Evolutionary conservation across 2,329 filamentous ascomycete species (phyloP), one percentile per base, ranked within the genome.

Genomic region (Paraphoma sp.): DNA sequence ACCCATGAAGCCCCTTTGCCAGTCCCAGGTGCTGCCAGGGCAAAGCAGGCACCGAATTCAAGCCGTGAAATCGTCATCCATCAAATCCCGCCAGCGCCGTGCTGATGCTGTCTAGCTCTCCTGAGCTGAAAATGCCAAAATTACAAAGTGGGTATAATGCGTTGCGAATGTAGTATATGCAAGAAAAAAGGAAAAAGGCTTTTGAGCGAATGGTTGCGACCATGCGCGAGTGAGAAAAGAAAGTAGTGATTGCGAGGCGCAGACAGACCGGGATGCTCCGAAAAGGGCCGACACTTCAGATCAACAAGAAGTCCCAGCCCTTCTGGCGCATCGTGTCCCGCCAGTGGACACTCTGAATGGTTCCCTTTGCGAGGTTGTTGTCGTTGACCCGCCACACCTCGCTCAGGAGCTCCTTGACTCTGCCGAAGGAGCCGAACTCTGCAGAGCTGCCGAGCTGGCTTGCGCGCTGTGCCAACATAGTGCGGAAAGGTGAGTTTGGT

Each of bases 321-420:
- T 94, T 95, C 80, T 89, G 87, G 80, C 87, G 87, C 93, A 97
- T 97, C 74, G 94, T 87, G 80, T 96, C 91, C 81, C 94, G 86
- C 94, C 94, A 98, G 87, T 93, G 93, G 78, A 96, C 86, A 80
- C 89, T 89, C 73, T 87, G 88, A 67, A 72, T 77, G 63, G 77
- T 76, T 66, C 79, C 78, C 80, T 79, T 74, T 66, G 75, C 73
- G 45, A 78, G 75, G 65, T 78, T 84, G 67, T 87, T 88, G 74
- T 93, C 90, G 73, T 91, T 89, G 64, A 87, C 81, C 41, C 79
- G 76, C 95, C 95, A 99, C 30, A 94, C 86, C 79, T 97, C 92
- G 61, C 86, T 84, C 43, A 99, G 82, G 18, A 99, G 82, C 60
- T 86, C 88, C 66, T 87, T 85, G 74, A 96, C 89, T 61, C 92